phyloP scores from a whole-genome alignment of 2,329 filamentous ascomycete genomes.

The Venturia nashicola region DNA sequence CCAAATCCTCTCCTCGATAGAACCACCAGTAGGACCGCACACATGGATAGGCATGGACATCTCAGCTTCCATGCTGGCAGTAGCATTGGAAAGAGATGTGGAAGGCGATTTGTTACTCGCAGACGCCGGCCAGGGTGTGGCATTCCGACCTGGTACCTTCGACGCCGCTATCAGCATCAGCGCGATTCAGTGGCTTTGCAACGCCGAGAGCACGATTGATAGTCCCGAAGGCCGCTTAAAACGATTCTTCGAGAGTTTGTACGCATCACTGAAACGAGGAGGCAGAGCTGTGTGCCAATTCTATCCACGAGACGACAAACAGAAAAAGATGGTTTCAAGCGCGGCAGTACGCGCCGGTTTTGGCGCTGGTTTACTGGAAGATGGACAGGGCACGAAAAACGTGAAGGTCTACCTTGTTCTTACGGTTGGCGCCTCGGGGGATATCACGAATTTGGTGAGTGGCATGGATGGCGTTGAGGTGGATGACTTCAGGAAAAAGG shows the following conservation, averaged over 20 bases:
- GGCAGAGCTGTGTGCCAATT: conserved; percentile 93
- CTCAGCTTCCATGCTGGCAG: conserved; percentile 88
- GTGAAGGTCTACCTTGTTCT: conserved; percentile 92
- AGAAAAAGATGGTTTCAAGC: conserved; percentile 81
- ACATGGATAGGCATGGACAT: conserved; percentile 98
- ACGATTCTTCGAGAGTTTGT: conserved; percentile 87
- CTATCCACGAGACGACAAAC: conserved; percentile 89
- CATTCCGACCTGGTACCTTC: conserved; percentile 83
- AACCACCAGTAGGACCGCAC: conserved; percentile 57
- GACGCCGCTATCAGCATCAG: conserved; percentile 92
- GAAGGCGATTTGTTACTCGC: conserved; percentile 90
- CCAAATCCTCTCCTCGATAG: conserved; percentile 72
- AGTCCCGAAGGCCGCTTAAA: conserved; percentile 64
- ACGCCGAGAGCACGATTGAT: conserved; percentile 80
- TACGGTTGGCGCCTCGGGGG: conserved; percentile 60
- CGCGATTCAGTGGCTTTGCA: conserved; percentile 98
- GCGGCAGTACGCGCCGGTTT: conserved; percentile 92
- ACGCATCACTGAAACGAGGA: conserved; percentile 69
- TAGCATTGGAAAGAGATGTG: conserved; percentile 81
- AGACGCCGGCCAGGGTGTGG: conserved; percentile 90
- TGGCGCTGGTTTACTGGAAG: conserved; percentile 85
- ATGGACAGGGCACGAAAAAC: conserved; percentile 93
- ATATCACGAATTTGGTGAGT: conserved; percentile 82
- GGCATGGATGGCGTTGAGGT: conserved; percentile 59
- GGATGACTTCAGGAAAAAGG: conserved; percentile 46